Conservation (phyloP, 2,329 filamentous ascomycete species). For the Colletotrichum liriopes region DNA sequence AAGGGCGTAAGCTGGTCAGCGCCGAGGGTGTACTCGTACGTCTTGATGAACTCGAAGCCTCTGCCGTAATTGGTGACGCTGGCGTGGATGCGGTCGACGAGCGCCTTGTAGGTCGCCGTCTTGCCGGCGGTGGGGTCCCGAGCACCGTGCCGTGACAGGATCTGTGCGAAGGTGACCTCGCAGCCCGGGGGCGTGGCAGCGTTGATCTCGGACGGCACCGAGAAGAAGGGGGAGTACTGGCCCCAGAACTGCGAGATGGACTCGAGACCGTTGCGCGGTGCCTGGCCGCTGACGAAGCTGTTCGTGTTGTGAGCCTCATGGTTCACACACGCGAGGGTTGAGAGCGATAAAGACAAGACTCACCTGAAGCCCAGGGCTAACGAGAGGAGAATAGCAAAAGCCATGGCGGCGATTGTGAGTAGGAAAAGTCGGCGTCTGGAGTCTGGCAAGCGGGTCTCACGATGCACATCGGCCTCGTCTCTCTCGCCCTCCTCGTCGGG, state of each 20-base stretch:
- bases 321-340: neutral
- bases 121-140: constrained; percentile 84
- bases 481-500: constrained; percentile 43
- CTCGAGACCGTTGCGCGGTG: constrained; percentile 9
- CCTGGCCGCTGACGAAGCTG: constrained; percentile 41
- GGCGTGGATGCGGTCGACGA: constrained; percentile 77
- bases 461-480: constrained; percentile 30
- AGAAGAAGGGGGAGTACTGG: constrained; percentile 89
- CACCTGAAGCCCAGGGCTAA: constrained; percentile 33
- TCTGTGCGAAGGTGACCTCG: constrained; percentile 82
- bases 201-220: constrained; percentile 77
- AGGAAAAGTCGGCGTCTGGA: constrained; percentile 44
- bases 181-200: constrained; percentile 76
- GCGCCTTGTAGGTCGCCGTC: constrained; percentile 72
- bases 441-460: constrained; percentile 38
- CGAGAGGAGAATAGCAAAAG: constrained; percentile 33
- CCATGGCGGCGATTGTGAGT: constrained; percentile 45
- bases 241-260: constrained; percentile 81
- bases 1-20: constrained; percentile 78
- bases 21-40: constrained; percentile 81
- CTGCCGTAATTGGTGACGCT: constrained; percentile 70
- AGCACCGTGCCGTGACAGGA: constrained; percentile 88
- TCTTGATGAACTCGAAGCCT: constrained; percentile 78
- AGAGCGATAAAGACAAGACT: neutral
- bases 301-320: constrained; percentile 11